phyloP scores from a whole-genome alignment of 305 asterid genomes.

The Withania somnifera region DNA sequence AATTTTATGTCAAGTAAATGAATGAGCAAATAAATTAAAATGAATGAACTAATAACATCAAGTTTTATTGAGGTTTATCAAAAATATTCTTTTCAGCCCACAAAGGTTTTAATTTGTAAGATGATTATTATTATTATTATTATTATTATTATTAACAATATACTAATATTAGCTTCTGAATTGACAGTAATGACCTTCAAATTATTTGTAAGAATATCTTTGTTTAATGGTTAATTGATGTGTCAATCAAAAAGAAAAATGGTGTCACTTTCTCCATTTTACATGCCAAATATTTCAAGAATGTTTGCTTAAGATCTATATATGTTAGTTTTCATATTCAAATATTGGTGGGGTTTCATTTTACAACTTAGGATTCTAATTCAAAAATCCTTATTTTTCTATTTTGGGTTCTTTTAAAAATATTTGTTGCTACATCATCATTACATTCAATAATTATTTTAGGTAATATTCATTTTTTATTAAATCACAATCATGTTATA shows the following conservation, averaged over 20 bases:
- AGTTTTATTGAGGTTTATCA: neutral
- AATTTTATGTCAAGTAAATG: neutral
- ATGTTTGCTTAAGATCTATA: neutral
- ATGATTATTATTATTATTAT: too few relatives aligned
- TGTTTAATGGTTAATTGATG: neutral
- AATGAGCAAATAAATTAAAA: neutral
- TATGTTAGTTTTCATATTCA: neutral
- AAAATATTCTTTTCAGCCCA: neutral
- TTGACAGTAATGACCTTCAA: neutral
- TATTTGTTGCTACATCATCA: neutral
- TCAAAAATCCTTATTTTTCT: neutral
- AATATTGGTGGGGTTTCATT: neutral
- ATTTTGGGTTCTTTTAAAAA: neutral
- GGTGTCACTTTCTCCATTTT: neutral
- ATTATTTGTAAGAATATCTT: neutral
- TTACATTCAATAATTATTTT: neutral
- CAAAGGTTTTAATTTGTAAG: too few relatives aligned
- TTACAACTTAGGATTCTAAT: neutral
- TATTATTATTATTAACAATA: too few relatives aligned
- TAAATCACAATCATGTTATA: neutral
- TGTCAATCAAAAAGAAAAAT: neutral
- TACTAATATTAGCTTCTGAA: too few relatives aligned
- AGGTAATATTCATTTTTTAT: neutral
- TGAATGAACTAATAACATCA: neutral
- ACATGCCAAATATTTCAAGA: neutral